Evolutionary conservation across 176 grass and related monocot species (phyloP).

Genomic region (Pontederia paniculata): DNA sequence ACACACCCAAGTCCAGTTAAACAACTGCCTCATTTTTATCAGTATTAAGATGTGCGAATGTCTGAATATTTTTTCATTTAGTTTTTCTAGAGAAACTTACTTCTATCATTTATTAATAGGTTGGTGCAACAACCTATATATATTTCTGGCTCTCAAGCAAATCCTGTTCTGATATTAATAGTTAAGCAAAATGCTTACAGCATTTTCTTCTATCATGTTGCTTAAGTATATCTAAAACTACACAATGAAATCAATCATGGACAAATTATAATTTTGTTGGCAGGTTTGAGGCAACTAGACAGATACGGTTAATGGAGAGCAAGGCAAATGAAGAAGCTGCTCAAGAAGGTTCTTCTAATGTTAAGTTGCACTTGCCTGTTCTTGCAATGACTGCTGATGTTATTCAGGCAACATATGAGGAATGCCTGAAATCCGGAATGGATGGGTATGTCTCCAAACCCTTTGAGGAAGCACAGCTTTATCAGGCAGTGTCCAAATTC

Average conservation of each 20-base stretch:
- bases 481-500: constrained; percentile 68
- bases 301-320: constrained; percentile 63
- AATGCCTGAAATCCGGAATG: constrained; percentile 82
- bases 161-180: no score
- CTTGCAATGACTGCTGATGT: constrained; percentile 97
- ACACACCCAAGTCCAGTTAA: no score
- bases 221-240: no score
- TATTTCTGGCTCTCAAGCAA: no score
- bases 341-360: constrained; percentile 3
- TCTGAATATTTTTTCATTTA: no score
- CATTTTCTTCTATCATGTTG: not conserved
- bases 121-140: no score
- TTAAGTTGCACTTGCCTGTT: constrained; percentile 47
- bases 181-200: no score
- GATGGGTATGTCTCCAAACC: constrained; percentile 97
- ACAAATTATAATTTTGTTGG: not conserved
- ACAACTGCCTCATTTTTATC: no score
- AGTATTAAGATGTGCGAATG: no score
- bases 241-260: not conserved
- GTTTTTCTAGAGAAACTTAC: no score
- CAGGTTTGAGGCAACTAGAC: constrained; percentile 78
- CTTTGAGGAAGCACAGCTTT: constrained; percentile 88
- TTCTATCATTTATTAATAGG: no score
- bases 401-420: constrained; percentile 79
- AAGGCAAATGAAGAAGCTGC: constrained; percentile 34